Evolutionary conservation across 441 rosid genomes (phyloP).

Genomic region (Populus trichocarpa): DNA sequence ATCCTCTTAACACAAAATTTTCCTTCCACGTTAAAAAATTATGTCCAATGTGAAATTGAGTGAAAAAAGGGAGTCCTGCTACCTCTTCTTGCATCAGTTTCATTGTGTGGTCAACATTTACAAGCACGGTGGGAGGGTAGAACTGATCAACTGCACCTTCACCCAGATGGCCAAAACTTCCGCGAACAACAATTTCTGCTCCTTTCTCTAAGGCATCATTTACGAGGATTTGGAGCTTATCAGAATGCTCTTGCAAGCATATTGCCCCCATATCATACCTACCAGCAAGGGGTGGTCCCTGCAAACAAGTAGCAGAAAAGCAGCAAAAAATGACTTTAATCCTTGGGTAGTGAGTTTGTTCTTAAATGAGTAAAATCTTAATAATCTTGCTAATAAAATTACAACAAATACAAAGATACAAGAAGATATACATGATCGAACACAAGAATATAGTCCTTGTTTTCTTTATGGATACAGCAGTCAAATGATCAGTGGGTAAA

Average conservation of each 20-base stretch:
- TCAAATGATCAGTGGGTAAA: neutral
- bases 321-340: neutral
- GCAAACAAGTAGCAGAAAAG: conserved; percentile 9
- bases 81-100: conserved; percentile 99
- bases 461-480: neutral
- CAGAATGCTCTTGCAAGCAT: conserved; percentile 94
- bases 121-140: conserved; percentile 87
- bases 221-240: conserved; percentile 77
- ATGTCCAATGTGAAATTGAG: too few relatives aligned
- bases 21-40: neutral
- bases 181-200: conserved; percentile 82
- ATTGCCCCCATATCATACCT: conserved; percentile 98
- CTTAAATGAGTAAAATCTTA: neutral
- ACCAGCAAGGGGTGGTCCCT: conserved; percentile 94
- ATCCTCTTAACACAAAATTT: neutral
- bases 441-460: neutral
- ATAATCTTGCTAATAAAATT: neutral
- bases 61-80: conserved; percentile 7
- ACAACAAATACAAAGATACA: neutral
- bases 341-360: neutral
- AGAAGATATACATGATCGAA: too few relatives aligned
- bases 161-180: conserved; percentile 89
- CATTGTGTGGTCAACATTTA: conserved; percentile 84
- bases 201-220: conserved; percentile 89
- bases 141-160: conserved; percentile 96